phyloP scores from a whole-genome alignment of 208 protist genomes.

The Leishmania guyanensis region DNA sequence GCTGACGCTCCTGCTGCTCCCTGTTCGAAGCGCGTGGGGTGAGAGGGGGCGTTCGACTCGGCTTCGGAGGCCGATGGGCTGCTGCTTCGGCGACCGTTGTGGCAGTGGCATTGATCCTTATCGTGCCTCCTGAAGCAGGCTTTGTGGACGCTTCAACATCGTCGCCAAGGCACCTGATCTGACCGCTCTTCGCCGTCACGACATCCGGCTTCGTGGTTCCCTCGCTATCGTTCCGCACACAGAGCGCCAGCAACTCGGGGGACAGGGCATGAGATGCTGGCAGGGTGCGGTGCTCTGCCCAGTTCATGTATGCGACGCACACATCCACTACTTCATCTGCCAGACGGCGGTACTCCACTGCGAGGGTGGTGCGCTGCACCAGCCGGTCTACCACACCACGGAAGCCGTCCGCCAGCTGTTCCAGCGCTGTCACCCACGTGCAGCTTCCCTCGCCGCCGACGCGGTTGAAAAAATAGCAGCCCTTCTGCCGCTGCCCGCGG shows the following conservation, averaged over 20 bases:
- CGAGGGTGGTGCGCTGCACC: slow-evolving; percentile 42
- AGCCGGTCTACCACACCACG: slow-evolving; percentile 52
- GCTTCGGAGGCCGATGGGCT: slow-evolving; percentile 29
- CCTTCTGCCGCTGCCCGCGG: slow-evolving; percentile 58
- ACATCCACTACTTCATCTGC: slow-evolving; percentile 69
- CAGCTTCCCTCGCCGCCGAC: slow-evolving; percentile 65
- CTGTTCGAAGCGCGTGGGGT: slow-evolving; percentile 28
- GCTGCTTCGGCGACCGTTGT: not conserved
- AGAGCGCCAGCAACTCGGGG: slow-evolving; percentile 44
- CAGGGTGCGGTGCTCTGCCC: slow-evolving; percentile 47
- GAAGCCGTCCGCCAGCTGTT: slow-evolving; percentile 59
- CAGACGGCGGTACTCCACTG: slow-evolving; percentile 46
- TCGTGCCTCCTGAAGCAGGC: not conserved
- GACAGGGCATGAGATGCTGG: slow-evolving; percentile 37
- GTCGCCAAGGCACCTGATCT: not conserved
- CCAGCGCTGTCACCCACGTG: slow-evolving; percentile 55
- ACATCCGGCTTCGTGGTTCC: not conserved
- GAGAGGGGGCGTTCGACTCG: slow-evolving; percentile 20
- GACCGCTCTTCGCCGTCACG: not conserved
- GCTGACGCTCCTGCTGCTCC: slow-evolving; percentile 22
- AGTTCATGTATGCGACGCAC: slow-evolving; percentile 78
- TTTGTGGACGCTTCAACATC: not conserved
- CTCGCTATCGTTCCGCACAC: slow-evolving; percentile 39
- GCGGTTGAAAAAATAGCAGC: slow-evolving; percentile 88
- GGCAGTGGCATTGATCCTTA: not conserved